Conservation (phyloP, 768 basidiomycete species). For the Postia placenta region DNA sequence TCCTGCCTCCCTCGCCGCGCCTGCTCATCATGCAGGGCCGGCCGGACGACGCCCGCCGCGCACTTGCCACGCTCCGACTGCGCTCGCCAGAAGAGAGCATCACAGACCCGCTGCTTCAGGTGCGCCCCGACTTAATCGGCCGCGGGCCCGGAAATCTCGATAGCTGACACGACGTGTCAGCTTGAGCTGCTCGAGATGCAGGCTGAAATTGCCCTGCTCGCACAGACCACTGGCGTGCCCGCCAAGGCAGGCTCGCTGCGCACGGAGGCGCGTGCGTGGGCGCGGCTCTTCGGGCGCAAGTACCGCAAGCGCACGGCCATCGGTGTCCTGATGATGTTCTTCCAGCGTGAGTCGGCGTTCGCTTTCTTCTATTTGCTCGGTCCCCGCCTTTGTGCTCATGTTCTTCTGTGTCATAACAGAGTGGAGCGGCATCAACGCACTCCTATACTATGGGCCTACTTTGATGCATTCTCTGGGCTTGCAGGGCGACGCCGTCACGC, state of each 20-base stretch:
- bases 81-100: constrained; percentile 39
- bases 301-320: constrained; percentile 61
- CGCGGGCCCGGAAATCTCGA: too few relatives aligned
- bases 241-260: constrained; percentile 14
- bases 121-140: too few relatives aligned
- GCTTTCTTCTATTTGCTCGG: not conserved
- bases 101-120: constrained; percentile 48
- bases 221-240: constrained; percentile 21
- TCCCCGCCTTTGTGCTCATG: not conserved
- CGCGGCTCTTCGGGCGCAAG: constrained; percentile 43
- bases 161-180: constrained; percentile 24
- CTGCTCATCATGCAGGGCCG: constrained; percentile 50
- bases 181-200: constrained; percentile 75
- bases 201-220: constrained; percentile 53
- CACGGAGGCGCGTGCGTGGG: constrained; percentile 45
- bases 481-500: constrained; percentile 47
- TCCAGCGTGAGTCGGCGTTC: constrained; percentile 57
- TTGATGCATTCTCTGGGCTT: constrained; percentile 62
- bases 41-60: constrained; percentile 49
- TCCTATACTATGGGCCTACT: constrained; percentile 78
- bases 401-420: constrained; percentile 35
- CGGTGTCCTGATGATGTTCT: constrained; percentile 73
- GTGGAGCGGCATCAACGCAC: constrained; percentile 84
- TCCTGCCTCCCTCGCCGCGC: constrained; percentile 59
- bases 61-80: constrained; percentile 52